phyloP scores from a whole-genome alignment of 768 basidiomycete species.

The Lactarius hatsudake region DNA sequence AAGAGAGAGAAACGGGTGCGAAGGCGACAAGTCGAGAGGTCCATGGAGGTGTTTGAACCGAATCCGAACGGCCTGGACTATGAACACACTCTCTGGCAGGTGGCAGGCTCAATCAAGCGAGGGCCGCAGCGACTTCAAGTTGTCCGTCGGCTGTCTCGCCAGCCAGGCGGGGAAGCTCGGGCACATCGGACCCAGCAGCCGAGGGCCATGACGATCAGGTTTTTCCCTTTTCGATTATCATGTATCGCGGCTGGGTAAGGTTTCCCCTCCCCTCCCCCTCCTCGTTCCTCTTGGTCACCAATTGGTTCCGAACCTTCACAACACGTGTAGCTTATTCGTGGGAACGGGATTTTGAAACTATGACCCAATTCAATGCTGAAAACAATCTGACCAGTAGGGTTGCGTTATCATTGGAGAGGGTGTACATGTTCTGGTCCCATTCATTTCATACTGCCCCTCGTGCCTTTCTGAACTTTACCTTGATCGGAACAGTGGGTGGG shows the following conservation, averaged over 20 bases:
- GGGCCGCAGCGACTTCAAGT: too few species aligned
- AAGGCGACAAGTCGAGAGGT: not conserved
- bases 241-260: not conserved
- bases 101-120: not conserved
- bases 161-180: not conserved
- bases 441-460: not conserved
- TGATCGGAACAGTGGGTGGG: not conserved
- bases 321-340: not conserved
- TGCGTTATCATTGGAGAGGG: too few species aligned
- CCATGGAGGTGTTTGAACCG: not conserved
- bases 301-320: not conserved
- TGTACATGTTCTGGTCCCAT: too few species aligned
- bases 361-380: not conserved
- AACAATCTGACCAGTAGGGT: not conserved
- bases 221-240: not conserved
- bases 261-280: not conserved
- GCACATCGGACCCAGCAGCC: not conserved
- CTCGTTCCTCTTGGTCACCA: not conserved
- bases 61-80: too few species aligned
- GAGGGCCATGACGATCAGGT: not conserved
- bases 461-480: not conserved
- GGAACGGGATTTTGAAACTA: too few species aligned
- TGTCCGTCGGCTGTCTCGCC: not conserved
- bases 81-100: too few species aligned
- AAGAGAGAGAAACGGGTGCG: not conserved